phyloP scores from a whole-genome alignment of 805 yeast genomes.

The Ogataea methanolica region DNA sequence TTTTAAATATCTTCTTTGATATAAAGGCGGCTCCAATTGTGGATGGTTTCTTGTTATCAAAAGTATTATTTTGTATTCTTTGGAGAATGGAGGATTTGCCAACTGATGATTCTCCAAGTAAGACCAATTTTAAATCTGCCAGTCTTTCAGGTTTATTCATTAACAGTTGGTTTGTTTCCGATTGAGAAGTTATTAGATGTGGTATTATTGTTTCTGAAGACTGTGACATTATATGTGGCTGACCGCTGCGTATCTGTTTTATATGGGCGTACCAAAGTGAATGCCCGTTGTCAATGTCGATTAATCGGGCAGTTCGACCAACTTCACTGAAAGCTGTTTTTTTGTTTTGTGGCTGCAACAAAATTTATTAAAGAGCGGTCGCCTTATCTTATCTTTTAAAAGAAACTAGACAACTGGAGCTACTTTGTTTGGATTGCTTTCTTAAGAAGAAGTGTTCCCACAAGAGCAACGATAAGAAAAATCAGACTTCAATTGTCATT shows the following conservation, averaged over 20 bases:
- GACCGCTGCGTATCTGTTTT: no score
- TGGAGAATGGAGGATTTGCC: constrained; percentile 76
- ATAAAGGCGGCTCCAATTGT: constrained; percentile 99
- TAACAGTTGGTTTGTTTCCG: constrained; percentile 1
- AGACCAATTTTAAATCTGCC: constrained; percentile 33
- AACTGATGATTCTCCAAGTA: constrained; percentile 49
- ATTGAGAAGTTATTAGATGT: constrained; percentile 6
- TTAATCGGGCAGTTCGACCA: no score
- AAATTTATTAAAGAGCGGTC: not conserved
- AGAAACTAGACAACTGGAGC: not conserved
- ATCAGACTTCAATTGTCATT: not conserved
- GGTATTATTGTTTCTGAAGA: constrained; percentile 15
- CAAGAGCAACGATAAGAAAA: no score
- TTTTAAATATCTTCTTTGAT: constrained; percentile 61
- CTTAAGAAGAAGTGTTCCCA: no score
- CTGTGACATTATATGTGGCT: not conserved
- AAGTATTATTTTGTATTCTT: constrained; percentile 65
- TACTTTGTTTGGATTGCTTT: not conserved
- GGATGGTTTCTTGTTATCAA: constrained; percentile 77
- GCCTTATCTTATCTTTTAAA: not conserved
- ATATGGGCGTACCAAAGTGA: no score
- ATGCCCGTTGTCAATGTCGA: no score
- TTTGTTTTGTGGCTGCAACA: no score
- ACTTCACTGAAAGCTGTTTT: no score
- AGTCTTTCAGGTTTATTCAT: constrained; percentile 19